A percentile compares a stretch with the other conserved stretches of the same genome.
phyloP scores from a whole-genome alignment of 768 basidiomycete genomes.

The Panaeolus papilionaceus region DNA sequence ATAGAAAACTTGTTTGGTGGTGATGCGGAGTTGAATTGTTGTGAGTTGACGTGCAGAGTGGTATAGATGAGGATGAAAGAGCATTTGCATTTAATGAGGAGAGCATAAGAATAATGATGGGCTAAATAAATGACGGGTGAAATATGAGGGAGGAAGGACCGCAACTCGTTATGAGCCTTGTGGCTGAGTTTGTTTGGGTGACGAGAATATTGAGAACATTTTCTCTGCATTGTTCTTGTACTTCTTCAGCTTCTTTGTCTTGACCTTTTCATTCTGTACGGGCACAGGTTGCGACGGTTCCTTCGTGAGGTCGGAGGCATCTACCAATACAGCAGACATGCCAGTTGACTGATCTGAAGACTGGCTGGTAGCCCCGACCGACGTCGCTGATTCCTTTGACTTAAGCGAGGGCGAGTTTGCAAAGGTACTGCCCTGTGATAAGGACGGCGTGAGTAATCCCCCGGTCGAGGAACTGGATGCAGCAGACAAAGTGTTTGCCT shows the following conservation, averaged over 20 bases:
- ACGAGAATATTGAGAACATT: slow-evolving; percentile 80
- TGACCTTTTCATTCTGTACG: slow-evolving; percentile 25
- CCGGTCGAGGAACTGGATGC: slow-evolving; percentile 43
- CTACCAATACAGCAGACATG: slow-evolving; percentile 44
- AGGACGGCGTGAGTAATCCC: slow-evolving; percentile 67
- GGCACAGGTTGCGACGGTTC: slow-evolving; percentile 21
- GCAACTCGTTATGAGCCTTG: slow-evolving; percentile 1
- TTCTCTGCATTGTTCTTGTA: slow-evolving; percentile 91
- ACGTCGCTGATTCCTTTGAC: slow-evolving; percentile 80
- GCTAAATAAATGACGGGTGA: slow-evolving; percentile 8
- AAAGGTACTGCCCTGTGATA: slow-evolving; percentile 53
- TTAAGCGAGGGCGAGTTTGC: slow-evolving; percentile 72
- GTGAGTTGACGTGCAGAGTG: slow-evolving; percentile 18
- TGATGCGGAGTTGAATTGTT: slow-evolving; percentile 3
- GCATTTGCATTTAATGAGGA: background rate
- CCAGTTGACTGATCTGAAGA: slow-evolving; percentile 78
- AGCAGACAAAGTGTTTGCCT: slow-evolving; percentile 53
- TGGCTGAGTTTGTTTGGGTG: slow-evolving; percentile 55
- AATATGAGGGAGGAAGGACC: background rate
- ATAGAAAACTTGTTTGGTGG: slow-evolving; percentile 23
- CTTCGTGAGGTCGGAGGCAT: slow-evolving; percentile 31
- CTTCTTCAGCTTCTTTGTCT: slow-evolving; percentile 81
- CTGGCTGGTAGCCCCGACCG: slow-evolving; percentile 72
- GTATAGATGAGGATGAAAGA: slow-evolving; percentile 8
- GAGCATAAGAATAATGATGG: slow-evolving; percentile 5